Conservation (phyloP, 83 land plant species). For the Picea mariana region DNA sequence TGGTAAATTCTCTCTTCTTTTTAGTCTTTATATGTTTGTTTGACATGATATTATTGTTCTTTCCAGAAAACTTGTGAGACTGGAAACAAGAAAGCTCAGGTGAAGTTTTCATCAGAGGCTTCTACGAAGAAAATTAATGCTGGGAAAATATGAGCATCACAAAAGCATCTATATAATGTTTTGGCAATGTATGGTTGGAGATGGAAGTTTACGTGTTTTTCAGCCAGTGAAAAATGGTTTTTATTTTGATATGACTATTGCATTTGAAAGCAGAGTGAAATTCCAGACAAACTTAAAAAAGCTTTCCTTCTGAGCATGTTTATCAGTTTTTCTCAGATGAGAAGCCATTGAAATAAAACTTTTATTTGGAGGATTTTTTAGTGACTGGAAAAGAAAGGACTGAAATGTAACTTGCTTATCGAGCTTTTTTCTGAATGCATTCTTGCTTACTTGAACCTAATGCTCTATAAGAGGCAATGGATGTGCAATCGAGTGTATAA, state of each 20-base stretch:
- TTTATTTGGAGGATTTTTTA: not conserved
- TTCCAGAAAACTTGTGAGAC: not conserved
- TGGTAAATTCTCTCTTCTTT: not conserved
- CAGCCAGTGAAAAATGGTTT: conserved; percentile 6
- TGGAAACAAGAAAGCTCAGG: not conserved
- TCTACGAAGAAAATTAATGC: not conserved
- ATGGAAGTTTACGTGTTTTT: not conserved
- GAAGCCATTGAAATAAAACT: not conserved
- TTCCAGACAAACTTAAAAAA: not conserved
- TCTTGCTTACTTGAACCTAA: not conserved
- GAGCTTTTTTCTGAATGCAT: not conserved
- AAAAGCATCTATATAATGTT: not conserved
- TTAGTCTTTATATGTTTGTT: not conserved
- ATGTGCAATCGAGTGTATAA: not conserved
- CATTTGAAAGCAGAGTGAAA: conserved; percentile 2
- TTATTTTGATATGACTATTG: not conserved
- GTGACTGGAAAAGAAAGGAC: not conserved
- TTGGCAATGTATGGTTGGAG: not conserved
- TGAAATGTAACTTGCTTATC: not conserved
- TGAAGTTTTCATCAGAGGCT: conserved; percentile 3
- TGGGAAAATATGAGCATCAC: conserved; percentile 5
- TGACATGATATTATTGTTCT: not conserved
- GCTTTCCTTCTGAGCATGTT: not conserved
- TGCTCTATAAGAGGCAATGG: not conserved
- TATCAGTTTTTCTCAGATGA: conserved; percentile 8